Evolutionary conservation across 441 rosid genomes (phyloP).

Genomic region (Pelargonium fulgidum): DNA sequence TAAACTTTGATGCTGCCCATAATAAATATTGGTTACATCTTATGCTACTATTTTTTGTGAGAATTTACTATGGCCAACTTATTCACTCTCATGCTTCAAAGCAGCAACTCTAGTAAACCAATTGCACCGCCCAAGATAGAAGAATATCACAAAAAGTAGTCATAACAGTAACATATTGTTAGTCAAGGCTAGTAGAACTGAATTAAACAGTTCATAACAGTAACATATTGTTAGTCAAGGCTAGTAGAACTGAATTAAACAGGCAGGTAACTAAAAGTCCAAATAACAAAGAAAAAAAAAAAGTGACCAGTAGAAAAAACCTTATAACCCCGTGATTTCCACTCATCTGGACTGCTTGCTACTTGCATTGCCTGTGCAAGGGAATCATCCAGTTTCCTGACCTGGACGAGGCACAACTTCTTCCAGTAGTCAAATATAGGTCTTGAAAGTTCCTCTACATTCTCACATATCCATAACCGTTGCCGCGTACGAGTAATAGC

Average conservation of each 20-base stretch:
- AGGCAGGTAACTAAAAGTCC: not conserved
- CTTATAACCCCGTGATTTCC: constrained; percentile 45
- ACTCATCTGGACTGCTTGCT: constrained; percentile 43
- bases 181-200: not conserved
- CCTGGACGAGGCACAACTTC: constrained; percentile 33
- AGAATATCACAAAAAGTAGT: not conserved
- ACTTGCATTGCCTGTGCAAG: constrained; percentile 44
- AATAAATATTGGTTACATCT: no score
- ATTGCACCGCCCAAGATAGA: not conserved
- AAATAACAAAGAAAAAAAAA: not conserved
- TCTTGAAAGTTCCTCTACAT: constrained; percentile 24
- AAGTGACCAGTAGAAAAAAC: constrained; percentile 20
- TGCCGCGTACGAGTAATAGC: constrained; percentile 52
- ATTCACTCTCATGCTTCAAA: not conserved
- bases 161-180: not conserved
- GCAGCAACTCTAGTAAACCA: not conserved
- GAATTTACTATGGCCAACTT: not conserved
- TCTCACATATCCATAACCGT: constrained; percentile 50
- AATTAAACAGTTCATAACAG: no score
- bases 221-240: not conserved
- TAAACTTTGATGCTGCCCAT: no score
- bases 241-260: not conserved
- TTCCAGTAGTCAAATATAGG: constrained; percentile 50
- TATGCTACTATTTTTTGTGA: no score
- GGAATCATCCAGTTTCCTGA: constrained; percentile 30